Evolutionary conservation across 73 alveolate species (phyloP), one percentile per base, ranked within the genome.

Genomic region (Paramecium sexaurelia): DNA sequence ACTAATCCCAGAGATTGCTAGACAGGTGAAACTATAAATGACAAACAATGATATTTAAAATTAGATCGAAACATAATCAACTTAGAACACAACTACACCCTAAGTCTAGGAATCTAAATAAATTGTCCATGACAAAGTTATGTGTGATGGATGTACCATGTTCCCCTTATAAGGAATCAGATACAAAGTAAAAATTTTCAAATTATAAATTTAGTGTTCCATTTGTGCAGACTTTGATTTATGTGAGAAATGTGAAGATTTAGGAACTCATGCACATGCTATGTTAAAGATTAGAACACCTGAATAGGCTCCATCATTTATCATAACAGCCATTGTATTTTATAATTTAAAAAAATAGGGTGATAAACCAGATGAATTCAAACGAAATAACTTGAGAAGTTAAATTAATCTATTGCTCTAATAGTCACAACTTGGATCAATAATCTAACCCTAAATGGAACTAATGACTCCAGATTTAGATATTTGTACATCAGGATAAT

Each of bases 231-330:
- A 97, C 89, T 95, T 93, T 85, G 98, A 97, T 84, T 93, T 82
- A 66, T 97, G 99, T 84, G 97, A 93, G 73, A 95, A 94, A 57
- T 97, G 99, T 75, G 99, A 97, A 82, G 95, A 94, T 67, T 85
- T 75, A 57, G 92, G 91, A 24, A 84, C 51, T 2, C 98, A 97
- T 85, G 85, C 92, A 24, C 99, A 97, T 93, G 97, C 99, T 35
- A 55, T 97, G 86, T 91, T 96, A 6, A 97, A 97, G 89, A 97
- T 97, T 75, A 94, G 95, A 85, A 93, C 29, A 55, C 96, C 96
- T 33, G 96, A 94, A 17, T 75, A 91, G 75, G 93, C 94, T 15
- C 98, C 98, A 8, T 39, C 90, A 9, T 41, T 40, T 29, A 13
- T 78, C 15, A 15, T 78, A 13, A 33, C 68, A 13, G 71, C 40